Evolutionary conservation across 2,329 filamentous ascomycete species (phyloP), one percentile per base, ranked within the genome.

Genomic region (Trichophyton rubrum): DNA sequence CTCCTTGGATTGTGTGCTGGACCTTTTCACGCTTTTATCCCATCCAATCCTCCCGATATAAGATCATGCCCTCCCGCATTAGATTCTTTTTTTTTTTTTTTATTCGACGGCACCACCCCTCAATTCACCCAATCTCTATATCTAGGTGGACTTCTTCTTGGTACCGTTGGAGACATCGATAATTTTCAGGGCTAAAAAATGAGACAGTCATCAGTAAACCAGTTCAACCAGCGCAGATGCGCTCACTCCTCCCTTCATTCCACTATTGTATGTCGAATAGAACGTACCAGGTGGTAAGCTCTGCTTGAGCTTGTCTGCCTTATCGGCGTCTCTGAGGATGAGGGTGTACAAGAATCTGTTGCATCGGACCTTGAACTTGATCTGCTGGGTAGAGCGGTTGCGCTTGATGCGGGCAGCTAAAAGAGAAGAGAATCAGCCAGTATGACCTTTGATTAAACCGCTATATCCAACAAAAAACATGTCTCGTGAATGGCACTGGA

Each of bases 281-380:
- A 64, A 81, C 90, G 73, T 91, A 99, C 93, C 89, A 72, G 93
- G 95, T 74, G 93, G 95, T 68, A 99, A 84, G 78, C 86, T 90
- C 85, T 97, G 92, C 90, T 96, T 97, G 71, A 99, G 87, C 89
- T 99, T 99, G 83, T 97, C 93, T 79, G 92, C 95, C 89, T 97
- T 97, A 77, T 96, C 93, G 75, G 85, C 85, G 82, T 99, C 93
- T 86, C 96, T 96, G 74, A 99, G 87, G 77, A 95, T 89, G 72
- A 99, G 87, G 71, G 93, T 96, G 88, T 99, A 99, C 71, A 99
- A 84, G 84, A 93, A 86, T 75, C 86, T 85, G 78, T 89, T 84
- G 88, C 93, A 97, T 79, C 93, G 90, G 85, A 99, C 92, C 90
- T 99, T 99, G 90, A 99, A 97, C 88, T 99, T 99, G 87, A 93